Conservation (phyloP, 1,139 yeast genomes). For the Yamadazyma atmosphaerica region DNA sequence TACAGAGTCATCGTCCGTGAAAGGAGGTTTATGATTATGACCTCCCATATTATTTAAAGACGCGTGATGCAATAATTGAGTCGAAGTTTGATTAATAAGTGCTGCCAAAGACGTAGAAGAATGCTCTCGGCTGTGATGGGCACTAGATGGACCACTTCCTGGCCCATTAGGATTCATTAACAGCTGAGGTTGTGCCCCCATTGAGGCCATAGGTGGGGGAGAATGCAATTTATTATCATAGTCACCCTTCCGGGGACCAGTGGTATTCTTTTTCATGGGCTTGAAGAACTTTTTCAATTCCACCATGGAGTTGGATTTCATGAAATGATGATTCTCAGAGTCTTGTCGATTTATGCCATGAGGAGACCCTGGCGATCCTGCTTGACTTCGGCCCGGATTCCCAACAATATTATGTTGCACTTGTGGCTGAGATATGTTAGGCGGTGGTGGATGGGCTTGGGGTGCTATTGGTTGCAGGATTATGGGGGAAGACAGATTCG, state of each 20-base stretch:
- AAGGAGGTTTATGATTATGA: conserved; percentile 36
- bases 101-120: conserved; percentile 45
- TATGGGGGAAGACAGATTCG: no score
- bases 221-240: conserved; percentile 31
- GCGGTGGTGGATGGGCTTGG: not conserved
- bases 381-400: conserved; percentile 18
- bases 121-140: conserved; percentile 29
- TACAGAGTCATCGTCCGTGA: conserved; percentile 58
- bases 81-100: conserved; percentile 45
- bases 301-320: conserved; percentile 40
- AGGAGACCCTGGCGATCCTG: conserved; percentile 16
- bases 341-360: conserved; percentile 24
- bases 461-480: not conserved
- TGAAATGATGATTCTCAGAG: conserved; percentile 27
- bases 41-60: conserved; percentile 24
- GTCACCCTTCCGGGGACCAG: conserved; percentile 21
- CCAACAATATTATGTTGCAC: no score
- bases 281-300: conserved; percentile 44
- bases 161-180: conserved; percentile 1
- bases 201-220: conserved; percentile 28
- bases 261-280: conserved; percentile 36
- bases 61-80: conserved; percentile 43
- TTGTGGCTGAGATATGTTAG: no score
- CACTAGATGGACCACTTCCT: conserved; percentile 8
- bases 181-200: conserved; percentile 1